Evolutionary conservation across 768 basidiomycete genomes (phyloP).

Genomic region (Boletus speciosus): DNA sequence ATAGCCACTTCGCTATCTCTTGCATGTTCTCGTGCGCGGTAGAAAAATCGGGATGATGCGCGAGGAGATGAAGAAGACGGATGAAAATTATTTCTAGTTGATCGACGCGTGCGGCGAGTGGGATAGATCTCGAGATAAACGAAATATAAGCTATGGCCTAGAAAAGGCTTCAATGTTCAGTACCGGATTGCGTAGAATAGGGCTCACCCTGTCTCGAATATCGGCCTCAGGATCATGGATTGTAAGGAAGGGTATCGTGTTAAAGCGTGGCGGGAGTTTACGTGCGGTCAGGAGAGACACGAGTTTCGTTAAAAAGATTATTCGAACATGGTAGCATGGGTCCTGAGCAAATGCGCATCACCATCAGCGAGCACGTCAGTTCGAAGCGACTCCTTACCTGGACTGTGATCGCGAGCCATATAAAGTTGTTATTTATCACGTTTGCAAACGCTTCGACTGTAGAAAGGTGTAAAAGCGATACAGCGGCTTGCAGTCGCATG

Average conservation of each 20-base stretch:
- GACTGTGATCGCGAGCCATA: constrained; percentile 64
- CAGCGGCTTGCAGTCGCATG: constrained; percentile 78
- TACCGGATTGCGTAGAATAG: background rate
- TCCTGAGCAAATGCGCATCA: constrained; percentile 50
- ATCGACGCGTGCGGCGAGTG: constrained; percentile 54
- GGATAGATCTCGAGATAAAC: constrained; percentile 45
- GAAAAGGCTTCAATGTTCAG: constrained; percentile 4
- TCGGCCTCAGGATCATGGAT: constrained; percentile 91
- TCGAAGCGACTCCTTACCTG: constrained; percentile 54
- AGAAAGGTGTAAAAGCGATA: constrained; percentile 76
- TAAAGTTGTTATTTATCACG: constrained; percentile 58
- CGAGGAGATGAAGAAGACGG: constrained; percentile 80
- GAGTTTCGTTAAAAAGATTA: constrained; percentile 73
- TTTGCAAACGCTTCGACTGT: constrained; percentile 55
- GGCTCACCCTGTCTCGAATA: constrained; percentile 59
- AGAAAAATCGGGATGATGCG: constrained; percentile 92
- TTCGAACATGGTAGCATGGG: constrained; percentile 81
- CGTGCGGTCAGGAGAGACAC: constrained; percentile 57
- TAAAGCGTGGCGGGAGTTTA: constrained; percentile 69
- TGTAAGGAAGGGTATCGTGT: constrained; percentile 82
- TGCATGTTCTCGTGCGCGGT: constrained; percentile 62
- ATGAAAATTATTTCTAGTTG: constrained; percentile 80
- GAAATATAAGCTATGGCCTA: constrained; percentile 58
- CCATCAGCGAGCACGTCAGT: background rate
- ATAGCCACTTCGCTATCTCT: constrained; percentile 74